Base-by-base conservation (phyloP, 306 rosid genomes). In the Cucurbita moschata region DNA sequence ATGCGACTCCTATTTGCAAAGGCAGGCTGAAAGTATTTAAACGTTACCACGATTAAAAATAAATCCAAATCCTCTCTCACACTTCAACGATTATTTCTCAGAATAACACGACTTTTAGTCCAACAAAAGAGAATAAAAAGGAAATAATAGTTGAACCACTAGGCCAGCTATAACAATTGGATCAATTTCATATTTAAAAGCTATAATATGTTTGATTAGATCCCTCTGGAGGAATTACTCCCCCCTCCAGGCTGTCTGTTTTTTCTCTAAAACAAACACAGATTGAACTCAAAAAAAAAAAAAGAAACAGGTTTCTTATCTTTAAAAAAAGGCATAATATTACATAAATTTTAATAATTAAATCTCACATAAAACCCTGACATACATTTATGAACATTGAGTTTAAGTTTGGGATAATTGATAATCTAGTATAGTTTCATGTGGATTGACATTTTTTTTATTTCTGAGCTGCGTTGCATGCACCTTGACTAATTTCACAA, bases 1-100 rank as follows among this genome's bases (percentile, higher is more conserved):
- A 80, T 55, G 98, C 98, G 74, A 90, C 80, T 76, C 92, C 96
- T 77, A 93, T 93, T 90, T 93, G 98, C 59, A 93, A 87, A 79
- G 98, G 98, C 86, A 93, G 79, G 86, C 98, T 93, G 96, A 84
- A 86, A 88, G 13, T 64, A 40, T n/a, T 39, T 64, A 68, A 26
- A 18, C 8, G 43, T 68, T 46, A 47, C 21, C 13, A 68, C 8
- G 57, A 21, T 7, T 68, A 68, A 26, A 68, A 65, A 55, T 35
- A 60, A 43, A 70, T 69, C 40, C 35, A 30, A 30, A 30, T 30
- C 35, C 35, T 30, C 42, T 55, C 74, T 72, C 42, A n/a, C 39
- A 46, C 12, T 68, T 47, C 69, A 13, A 66, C 55, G 8, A 65
- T n/a, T 64, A 65, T 10, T 43, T 40, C n/a, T 65, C 16, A 43